Evolutionary conservation across 345 rosid genomes (phyloP), one percentile per base, ranked within the genome.

Genomic region (Pistacia integerrima): DNA sequence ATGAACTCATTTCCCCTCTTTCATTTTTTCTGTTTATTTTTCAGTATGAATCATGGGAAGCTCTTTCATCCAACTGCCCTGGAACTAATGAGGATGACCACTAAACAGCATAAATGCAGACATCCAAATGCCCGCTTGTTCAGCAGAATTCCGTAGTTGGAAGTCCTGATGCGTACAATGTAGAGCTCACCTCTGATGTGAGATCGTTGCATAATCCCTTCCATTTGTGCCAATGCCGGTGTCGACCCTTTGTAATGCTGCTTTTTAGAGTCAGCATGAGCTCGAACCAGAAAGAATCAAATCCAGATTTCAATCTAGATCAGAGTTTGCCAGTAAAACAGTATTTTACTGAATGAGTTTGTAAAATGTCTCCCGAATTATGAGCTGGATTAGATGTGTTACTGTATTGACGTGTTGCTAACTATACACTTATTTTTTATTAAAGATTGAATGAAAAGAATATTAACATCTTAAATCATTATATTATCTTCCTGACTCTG

Each of bases 1-100:
- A 28, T 16, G 11, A 35, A 28, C 52, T 41, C 51, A 73, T n/a
- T 58, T 35, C 1, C 55, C 17, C 65, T 58, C 30, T 65, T 61
- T 65, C 65, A 55, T 13, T 4, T 44, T 54, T 64, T 69, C 46
- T 44, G 28, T 28, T 41, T 64, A 54, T 65, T 71, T 77, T 84
- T 78, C 92, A 94, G 98, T 94, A 94, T 83, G 97, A 88, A 68
- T 83, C 98, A 46, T n/a, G 38, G 64, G 98, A 93, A 85, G 91
- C 89, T 69, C 94, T 96, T 67, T 56, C 81, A 54, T 84, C 92
- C 66, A 77, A 79, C 81, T 96, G 97, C 91, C 98, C 98, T 46
- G 99, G 97, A 52, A 81, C 78, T 38, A 80, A 87, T 48, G 98
- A 96, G 81, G 98, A 92, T 81, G 94, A 92, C 77, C 99, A 85